Evolutionary conservation across 2,329 filamentous ascomycete species (phyloP), one percentile per base, ranked within the genome.

Genomic region (Hortaea sp.): DNA sequence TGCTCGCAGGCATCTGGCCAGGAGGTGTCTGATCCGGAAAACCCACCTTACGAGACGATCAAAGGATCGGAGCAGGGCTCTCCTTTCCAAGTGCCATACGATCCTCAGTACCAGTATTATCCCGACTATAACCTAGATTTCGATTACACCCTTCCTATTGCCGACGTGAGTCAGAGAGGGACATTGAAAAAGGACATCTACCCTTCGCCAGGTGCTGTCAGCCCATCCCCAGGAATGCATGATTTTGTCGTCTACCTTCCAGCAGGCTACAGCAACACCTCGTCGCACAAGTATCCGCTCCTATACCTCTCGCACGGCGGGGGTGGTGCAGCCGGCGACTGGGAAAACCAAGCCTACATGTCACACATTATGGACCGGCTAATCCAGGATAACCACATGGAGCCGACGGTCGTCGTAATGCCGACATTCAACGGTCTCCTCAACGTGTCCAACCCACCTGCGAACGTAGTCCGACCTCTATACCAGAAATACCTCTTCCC

Each of bases 341-440:
- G 40, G 40, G 40, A 31, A 43, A 50, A 47, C 46, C 42, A 42
- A 20, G 32, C 38, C 42, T 35, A 51, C 42, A 46, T 46, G 42
- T 51, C 43, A 39, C 34, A 32, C 47, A 46, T 34, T 20, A 42
- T 37, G 41, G 30, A 44, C 39, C 41, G 44, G 34, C 38, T 45
- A n/a, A 45, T 45, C 43, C 6, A 13, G 3, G 35, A 30, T 29
- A 5, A 39, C 4, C 40, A 37, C 35, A 45, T 45, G 20, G 20
- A 20, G 11, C 43, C 43, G 35, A 45, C 43, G 35, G 34, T 45
- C 11, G 43, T 45, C 34, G 43, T 45, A 34, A 39, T 34, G 35
- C 43, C 43, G 37, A 37, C 35, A n/a, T 45, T 45, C 43, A 39
- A 45, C 43, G 40, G 40, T 32, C 43, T 45, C 11, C 43, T 45